Conservation (phyloP, 1,284 basidiomycete species). For the Crucibulum cyathiforme region DNA sequence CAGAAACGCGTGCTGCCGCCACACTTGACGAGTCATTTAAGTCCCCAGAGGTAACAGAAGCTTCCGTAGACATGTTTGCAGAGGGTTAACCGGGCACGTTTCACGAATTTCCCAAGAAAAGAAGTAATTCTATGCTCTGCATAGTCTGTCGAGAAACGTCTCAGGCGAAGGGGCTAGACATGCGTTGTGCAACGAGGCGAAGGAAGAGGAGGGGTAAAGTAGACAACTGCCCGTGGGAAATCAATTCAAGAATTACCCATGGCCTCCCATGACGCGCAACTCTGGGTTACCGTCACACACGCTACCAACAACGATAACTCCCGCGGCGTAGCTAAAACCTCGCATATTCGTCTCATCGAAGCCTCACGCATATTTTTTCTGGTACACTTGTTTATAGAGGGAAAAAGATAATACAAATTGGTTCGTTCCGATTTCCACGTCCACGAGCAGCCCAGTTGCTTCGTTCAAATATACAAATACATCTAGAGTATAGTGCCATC, state of each 20-base stretch:
- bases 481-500: too few relatives aligned
- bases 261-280: neutral
- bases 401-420: too few relatives aligned
- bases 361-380: too few relatives aligned
- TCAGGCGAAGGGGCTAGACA: conserved; percentile 18
- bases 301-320: too few relatives aligned
- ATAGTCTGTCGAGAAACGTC: conserved; percentile 20
- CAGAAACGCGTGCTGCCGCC: neutral
- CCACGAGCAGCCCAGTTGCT: too few relatives aligned
- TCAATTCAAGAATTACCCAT: neutral
- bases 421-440: too few relatives aligned
- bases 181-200: conserved; percentile 39
- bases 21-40: neutral
- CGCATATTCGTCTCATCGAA: too few relatives aligned
- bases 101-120: conserved; percentile 9
- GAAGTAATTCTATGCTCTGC: conserved; percentile 23
- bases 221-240: conserved; percentile 3
- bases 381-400: too few relatives aligned
- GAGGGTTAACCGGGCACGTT: neutral
- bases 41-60: neutral
- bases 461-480: too few relatives aligned
- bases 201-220: neutral
- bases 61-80: neutral
- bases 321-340: too few relatives aligned
- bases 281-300: too few relatives aligned